A percentile compares a stretch with the other conserved stretches of the same genome.
Evolutionary conservation across 352 stramenopile species (phyloP).

Genomic region (Pythium folliculosum): DNA sequence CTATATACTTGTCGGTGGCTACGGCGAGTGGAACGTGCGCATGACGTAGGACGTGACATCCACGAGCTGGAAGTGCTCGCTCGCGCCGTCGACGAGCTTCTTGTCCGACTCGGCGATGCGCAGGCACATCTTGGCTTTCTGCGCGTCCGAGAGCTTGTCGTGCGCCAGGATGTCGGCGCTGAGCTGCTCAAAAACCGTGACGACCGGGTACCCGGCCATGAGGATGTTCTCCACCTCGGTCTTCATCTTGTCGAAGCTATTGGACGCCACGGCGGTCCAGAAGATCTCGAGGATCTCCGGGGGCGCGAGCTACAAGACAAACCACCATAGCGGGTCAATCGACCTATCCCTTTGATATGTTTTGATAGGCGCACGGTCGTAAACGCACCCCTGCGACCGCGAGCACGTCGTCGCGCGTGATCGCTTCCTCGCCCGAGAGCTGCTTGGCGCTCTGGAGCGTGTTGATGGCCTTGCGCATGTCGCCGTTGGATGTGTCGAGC

Average conservation of each 20-base stretch:
- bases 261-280: constrained; percentile 74
- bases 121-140: constrained; percentile 94
- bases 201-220: constrained; percentile 91
- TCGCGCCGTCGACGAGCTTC: constrained; percentile 94
- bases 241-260: constrained; percentile 91
- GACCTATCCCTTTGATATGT: too few species aligned
- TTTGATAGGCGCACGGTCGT: too few species aligned
- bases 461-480: constrained; percentile 98
- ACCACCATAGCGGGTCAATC: too few species aligned
- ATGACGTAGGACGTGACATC: constrained; percentile 91
- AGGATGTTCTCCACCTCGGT: constrained; percentile 91
- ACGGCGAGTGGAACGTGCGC: constrained; percentile 60
- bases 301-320: constrained; percentile 57
- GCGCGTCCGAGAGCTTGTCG: constrained; percentile 80
- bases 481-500: constrained; percentile 92
- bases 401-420: constrained; percentile 77
- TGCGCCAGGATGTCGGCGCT: constrained; percentile 78
- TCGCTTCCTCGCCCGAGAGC: constrained; percentile 78
- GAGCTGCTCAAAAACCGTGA: constrained; percentile 91
- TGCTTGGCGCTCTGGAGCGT: constrained; percentile 97
- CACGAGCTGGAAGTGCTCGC: constrained; percentile 96
- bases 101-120: constrained; percentile 96
- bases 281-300: constrained; percentile 77
- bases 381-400: constrained; percentile 67
- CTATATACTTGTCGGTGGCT: not conserved